Evolutionary conservation across 1,139 yeast species (phyloP).

Genomic region (Blastobotrys arbuscula): DNA sequence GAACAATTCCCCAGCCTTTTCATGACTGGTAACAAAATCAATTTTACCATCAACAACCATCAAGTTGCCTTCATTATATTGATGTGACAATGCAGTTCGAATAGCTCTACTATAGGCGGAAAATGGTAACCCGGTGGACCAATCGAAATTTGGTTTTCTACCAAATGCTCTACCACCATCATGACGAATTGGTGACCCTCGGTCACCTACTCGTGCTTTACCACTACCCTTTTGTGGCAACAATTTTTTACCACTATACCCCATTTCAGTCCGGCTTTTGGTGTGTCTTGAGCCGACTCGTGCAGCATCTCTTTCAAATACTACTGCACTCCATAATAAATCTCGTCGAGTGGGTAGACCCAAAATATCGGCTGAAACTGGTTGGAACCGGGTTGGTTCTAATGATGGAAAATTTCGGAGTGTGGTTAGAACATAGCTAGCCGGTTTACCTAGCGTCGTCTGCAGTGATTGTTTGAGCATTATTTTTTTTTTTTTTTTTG

Average conservation of each 20-base stretch:
- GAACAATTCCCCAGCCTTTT: slow-evolving; percentile 53
- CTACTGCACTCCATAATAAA: slow-evolving; percentile 88
- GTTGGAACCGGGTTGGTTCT: slow-evolving; percentile 73
- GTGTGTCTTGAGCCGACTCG: slow-evolving; percentile 89
- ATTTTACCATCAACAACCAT: slow-evolving; percentile 58
- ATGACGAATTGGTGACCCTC: slow-evolving; percentile 85
- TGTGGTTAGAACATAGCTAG: slow-evolving; percentile 74
- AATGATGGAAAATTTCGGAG: slow-evolving; percentile 81
- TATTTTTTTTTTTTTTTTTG: neutral
- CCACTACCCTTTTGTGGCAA: slow-evolving; percentile 93
- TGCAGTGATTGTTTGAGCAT: neutral
- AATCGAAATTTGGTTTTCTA: slow-evolving; percentile 75
- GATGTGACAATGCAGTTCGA: slow-evolving; percentile 74
- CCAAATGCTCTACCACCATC: slow-evolving; percentile 91
- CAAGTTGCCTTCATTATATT: slow-evolving; percentile 68
- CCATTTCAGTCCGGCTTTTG: slow-evolving; percentile 79
- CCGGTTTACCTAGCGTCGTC: slow-evolving; percentile 39
- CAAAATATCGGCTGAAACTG: slow-evolving; percentile 64
- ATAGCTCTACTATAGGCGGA: slow-evolving; percentile 72
- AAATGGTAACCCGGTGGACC: slow-evolving; percentile 73
- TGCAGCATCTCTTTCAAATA: slow-evolving; percentile 81
- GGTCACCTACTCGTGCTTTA: slow-evolving; percentile 93
- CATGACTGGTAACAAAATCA: slow-evolving; percentile 47
- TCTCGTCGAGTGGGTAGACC: slow-evolving; percentile 82
- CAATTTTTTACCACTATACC: slow-evolving; percentile 77